Evolutionary conservation across 2,329 filamentous ascomycete genomes (phyloP).

Genomic region (Talaromyces sp.): DNA sequence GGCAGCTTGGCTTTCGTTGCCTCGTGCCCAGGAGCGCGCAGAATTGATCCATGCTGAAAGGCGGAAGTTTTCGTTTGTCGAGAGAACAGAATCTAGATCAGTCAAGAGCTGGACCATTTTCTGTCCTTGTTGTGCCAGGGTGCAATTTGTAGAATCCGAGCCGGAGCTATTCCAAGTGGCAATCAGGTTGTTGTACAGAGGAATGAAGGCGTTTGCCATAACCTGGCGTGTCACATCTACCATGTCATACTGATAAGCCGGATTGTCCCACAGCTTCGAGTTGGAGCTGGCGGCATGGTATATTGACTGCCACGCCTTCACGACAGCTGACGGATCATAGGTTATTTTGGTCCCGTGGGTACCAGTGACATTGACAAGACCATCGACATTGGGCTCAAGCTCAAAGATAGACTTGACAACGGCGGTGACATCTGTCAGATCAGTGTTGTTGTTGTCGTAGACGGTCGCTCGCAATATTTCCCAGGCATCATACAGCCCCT

Average conservation of each 20-base stretch:
- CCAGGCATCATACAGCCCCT: slow-evolving; percentile 49
- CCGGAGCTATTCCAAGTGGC: slow-evolving; percentile 33
- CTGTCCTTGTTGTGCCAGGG: slow-evolving; percentile 28
- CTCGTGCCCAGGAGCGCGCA: slow-evolving; percentile 38
- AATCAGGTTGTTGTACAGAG: slow-evolving; percentile 43
- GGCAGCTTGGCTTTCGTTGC: slow-evolving; percentile 28
- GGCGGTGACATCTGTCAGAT: slow-evolving; percentile 40
- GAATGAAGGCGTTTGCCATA: slow-evolving; percentile 51
- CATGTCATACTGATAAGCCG: slow-evolving; percentile 51
- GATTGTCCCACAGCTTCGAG: slow-evolving; percentile 43
- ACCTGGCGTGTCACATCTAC: slow-evolving; percentile 56
- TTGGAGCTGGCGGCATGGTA: slow-evolving; percentile 39
- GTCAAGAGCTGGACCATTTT: slow-evolving; percentile 39
- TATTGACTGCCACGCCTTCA: slow-evolving; percentile 45
- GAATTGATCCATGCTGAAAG: slow-evolving; percentile 47
- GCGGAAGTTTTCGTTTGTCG: slow-evolving; percentile 46
- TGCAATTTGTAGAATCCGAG: slow-evolving; percentile 18
- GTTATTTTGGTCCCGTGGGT: slow-evolving; percentile 39
- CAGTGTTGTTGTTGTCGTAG: slow-evolving; percentile 57
- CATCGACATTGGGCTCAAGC: slow-evolving; percentile 47
- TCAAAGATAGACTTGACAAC: slow-evolving; percentile 53
- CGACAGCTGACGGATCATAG: slow-evolving; percentile 45
- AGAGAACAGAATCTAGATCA: slow-evolving; percentile 47
- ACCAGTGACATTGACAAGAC: slow-evolving; percentile 44
- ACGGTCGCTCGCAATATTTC: slow-evolving; percentile 49